Conservation (phyloP, 345 rosid genomes). For the Isatis tinctoria region DNA sequence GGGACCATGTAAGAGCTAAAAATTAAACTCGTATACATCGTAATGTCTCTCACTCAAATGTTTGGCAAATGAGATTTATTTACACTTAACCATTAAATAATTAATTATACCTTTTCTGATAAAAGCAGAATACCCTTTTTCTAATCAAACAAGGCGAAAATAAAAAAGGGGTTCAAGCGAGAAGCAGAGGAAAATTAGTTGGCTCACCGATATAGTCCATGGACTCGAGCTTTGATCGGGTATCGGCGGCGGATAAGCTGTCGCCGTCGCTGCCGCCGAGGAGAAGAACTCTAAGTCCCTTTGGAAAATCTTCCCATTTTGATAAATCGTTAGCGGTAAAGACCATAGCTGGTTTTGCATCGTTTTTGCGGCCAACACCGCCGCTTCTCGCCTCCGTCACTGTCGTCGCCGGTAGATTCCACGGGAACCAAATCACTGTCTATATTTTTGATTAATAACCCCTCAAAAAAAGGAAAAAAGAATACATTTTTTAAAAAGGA, state of each 20-base stretch:
- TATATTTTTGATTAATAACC: neutral
- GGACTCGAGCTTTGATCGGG: constrained; percentile 73
- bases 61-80: neutral
- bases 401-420: constrained; percentile 24
- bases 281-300: constrained; percentile 92
- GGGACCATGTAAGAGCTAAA: constrained; percentile 15
- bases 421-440: neutral
- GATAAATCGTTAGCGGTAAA: constrained; percentile 73
- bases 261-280: constrained; percentile 43
- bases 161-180: neutral
- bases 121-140: neutral
- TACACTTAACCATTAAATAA: neutral
- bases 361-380: constrained; percentile 66
- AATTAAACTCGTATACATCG: neutral
- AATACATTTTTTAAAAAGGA: neutral
- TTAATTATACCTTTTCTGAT: neutral
- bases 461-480: neutral
- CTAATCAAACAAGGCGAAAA: neutral
- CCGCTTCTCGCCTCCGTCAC: constrained; percentile 24
- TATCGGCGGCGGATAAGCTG: constrained; percentile 53
- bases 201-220: constrained; percentile 87
- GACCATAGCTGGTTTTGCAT: constrained; percentile 99
- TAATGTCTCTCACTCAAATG: neutral
- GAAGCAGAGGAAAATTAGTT: constrained; percentile 8
- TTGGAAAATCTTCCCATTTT: constrained; percentile 89